A percentile compares a stretch with the other conserved stretches of the same genome.
Conservation (phyloP, 2,329 filamentous ascomycete genomes). For the Davidsoniella neocaledoniae region DNA sequence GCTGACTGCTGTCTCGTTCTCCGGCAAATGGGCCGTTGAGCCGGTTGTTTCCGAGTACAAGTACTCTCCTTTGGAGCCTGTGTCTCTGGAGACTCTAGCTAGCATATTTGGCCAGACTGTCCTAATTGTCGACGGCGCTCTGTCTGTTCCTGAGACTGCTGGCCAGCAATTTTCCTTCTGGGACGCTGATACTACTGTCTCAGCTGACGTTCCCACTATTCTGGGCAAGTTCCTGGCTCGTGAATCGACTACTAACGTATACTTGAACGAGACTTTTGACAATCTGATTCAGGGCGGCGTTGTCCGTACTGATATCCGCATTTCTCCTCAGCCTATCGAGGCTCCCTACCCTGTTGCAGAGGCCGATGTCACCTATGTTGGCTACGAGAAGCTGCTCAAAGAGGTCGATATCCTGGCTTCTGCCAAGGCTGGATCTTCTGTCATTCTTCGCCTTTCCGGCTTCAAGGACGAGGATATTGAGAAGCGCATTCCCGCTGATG, state of each 20-base stretch:
- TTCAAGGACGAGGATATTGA: conserved; percentile 81
- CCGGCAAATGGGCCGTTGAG: conserved; percentile 43
- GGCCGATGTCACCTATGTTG: conserved; percentile 65
- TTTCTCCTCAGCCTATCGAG: conserved; percentile 67
- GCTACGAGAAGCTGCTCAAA: conserved; percentile 62
- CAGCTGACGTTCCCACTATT: conserved; percentile 45
- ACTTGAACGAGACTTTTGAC: conserved; percentile 44
- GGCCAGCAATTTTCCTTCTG: conserved; percentile 71
- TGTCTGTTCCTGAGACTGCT: conserved; percentile 28
- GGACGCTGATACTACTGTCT: conserved; percentile 63
- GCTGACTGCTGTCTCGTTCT: conserved; percentile 68
- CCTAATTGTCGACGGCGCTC: conserved; percentile 29
- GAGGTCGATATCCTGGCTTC: conserved; percentile 58
- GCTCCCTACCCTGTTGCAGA: conserved; percentile 65
- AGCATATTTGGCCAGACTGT: conserved; percentile 34
- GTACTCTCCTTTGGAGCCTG: conserved; percentile 52
- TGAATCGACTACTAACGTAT: conserved; percentile 48
- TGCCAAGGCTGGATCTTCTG: conserved; percentile 51
- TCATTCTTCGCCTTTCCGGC: conserved; percentile 60
- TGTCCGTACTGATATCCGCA: conserved; percentile 70
- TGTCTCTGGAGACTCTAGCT: conserved; percentile 39
- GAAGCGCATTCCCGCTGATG: conserved; percentile 57
- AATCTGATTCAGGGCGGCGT: conserved; percentile 59
- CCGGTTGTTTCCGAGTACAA: conserved; percentile 69
- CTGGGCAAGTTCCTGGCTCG: conserved; percentile 48